These are phyloP conservation scores for Rhynchospora tenuis DNA, from an alignment of 176 grass and related monocot genomes.

Conservation along the genomic window DNA sequence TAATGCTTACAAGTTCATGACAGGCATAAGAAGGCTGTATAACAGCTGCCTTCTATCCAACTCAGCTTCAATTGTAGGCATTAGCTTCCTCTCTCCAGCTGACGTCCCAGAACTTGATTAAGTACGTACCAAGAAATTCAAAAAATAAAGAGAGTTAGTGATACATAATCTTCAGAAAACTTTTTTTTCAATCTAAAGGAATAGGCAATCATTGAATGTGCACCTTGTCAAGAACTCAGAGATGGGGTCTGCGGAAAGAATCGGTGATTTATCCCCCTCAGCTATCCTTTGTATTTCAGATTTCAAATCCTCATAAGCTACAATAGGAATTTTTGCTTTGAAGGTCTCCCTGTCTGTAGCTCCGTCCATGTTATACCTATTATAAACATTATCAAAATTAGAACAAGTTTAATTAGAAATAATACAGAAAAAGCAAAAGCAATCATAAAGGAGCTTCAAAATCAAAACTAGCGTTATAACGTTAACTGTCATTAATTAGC, in stretches of 20 bases:
- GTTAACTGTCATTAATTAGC: neutral
- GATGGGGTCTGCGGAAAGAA: conserved; percentile 77
- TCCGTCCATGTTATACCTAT: conserved; percentile 36
- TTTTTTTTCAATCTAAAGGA: neutral
- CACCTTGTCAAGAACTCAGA: conserved; percentile 96
- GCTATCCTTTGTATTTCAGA: conserved; percentile 91
- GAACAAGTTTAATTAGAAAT: neutral
- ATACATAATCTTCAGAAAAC: neutral
- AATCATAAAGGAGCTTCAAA: neutral
- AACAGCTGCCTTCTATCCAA: conserved; percentile 65
- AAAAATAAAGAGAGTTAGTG: neutral
- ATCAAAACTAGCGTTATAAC: neutral
- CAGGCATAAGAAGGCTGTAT: conserved; percentile 93
- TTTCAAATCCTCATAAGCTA: conserved; percentile 79
- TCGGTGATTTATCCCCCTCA: conserved; percentile 79
- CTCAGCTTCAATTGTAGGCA: conserved; percentile 86
- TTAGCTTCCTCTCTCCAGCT: conserved; percentile 96
- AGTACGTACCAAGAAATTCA: conserved; percentile 15
- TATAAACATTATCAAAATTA: neutral
- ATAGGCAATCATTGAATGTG: neutral
- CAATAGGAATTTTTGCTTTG: conserved; percentile 64
- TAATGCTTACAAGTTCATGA: conserved; percentile 74
- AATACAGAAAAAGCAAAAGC: neutral
- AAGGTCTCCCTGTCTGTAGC: conserved; percentile 52
- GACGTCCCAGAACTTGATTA: conserved; percentile 81